Base-by-base conservation (phyloP, 73 alveolate species). In the Effrenium voratum region DNA sequence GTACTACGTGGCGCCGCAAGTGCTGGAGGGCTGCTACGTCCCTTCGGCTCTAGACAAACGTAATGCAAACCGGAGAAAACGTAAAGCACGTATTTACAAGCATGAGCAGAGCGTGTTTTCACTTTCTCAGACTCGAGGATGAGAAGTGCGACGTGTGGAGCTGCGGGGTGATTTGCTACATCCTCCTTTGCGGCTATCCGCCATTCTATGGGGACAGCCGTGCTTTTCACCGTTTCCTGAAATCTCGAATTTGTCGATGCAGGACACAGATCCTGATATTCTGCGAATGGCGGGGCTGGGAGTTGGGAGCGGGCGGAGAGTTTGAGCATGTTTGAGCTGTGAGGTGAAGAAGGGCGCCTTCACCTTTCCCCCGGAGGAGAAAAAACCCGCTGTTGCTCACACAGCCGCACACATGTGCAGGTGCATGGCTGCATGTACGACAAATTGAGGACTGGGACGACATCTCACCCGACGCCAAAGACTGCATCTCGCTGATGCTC, bases 141-240 rank as follows among this genome's bases (percentile, higher is more conserved):
- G 93, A 83, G 40, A 83, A 83, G 79, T 83, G 93, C 44, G 94
- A 85, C 38, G 81, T 85, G 30, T 92, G 98, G 98, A 73, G 91
- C 91, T 92, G 98, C 26, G 98, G 98, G n/a, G 98, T 92, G 75
- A 92, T 92, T 55, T 72, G 91, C 81, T 92, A 92, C 98, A 92
- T 92, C 47, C 59, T 92, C 63, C 81, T 92, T 50, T 92, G 98
- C 40, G 98, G 98, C 79, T 92, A 92, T 75, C 98, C 98, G 13
- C 98, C 98, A 30, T 92, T 92, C 98, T 92, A 92, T 28, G 98
- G 98, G 52, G 98, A 92, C 98, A 15, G 50, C n/a, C n/a, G n/a
- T n/a, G n/a, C n/a, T n/a, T n/a, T n/a, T n/a, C n/a, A n/a, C n/a
- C n/a, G n/a, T n/a, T n/a, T n/a, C n/a, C n/a, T n/a, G n/a, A n/a